These are phyloP conservation scores for Gymnopilus dilepis DNA, from an alignment of 768 basidiomycete species.

Conservation along the genomic window DNA sequence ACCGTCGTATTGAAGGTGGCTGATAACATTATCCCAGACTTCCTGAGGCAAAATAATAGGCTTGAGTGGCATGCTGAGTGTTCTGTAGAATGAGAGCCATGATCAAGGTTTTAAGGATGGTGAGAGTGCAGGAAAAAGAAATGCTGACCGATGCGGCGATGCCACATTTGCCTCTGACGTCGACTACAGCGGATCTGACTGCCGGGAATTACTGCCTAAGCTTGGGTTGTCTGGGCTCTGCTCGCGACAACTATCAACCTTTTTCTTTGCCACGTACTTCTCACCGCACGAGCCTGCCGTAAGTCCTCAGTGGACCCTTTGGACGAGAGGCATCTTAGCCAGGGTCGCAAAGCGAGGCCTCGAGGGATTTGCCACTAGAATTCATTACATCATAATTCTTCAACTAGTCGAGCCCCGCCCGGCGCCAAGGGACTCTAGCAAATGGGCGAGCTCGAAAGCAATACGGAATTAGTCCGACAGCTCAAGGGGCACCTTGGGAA, in stretches of 20 bases:
- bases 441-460: slow-evolving; percentile 2
- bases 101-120: no score
- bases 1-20: slow-evolving; percentile 7
- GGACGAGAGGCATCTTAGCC: neutral
- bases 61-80: neutral
- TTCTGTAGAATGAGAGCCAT: no score
- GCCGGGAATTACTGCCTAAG: no score
- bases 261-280: neutral
- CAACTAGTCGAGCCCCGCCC: neutral
- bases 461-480: neutral
- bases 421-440: neutral
- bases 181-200: no score
- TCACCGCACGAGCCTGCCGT: neutral
- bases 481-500: slow-evolving; percentile 59
- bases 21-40: slow-evolving; percentile 15
- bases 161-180: neutral
- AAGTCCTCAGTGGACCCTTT: neutral
- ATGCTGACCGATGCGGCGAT: neutral
- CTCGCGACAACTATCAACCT: neutral
- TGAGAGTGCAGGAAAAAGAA: no score
- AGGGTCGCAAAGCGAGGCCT: neutral
- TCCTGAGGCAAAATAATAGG: slow-evolving; percentile 16
- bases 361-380: no score
- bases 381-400: no score
- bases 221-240: no score